Base-by-base conservation (phyloP, 495 filamentous ascomycete species). In the Cladorrhinum samala region DNA sequence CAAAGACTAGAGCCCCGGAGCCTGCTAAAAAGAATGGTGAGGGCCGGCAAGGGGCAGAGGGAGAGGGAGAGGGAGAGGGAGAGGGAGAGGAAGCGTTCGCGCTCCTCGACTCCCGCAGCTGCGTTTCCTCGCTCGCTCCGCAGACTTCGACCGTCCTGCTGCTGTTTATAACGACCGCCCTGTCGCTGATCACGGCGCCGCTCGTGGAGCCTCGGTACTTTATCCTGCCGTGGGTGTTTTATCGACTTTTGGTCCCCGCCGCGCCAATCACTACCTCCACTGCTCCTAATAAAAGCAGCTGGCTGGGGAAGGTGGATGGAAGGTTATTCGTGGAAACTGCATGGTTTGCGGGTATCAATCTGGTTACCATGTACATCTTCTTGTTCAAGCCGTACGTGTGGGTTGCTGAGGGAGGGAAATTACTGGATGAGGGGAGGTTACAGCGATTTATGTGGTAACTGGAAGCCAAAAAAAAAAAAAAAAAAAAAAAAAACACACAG, bases 381-480 rank as follows among this genome's bases (percentile, higher is more conserved):
- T 62, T 96, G 46, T 81, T 81, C 58, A 76, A 80, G 64, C 85
- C 84, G 1, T 97, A 95, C 65, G 77, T 81, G 57, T 96, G 92
- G 92, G 68, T 74, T 20, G 60, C 53, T 1, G 52, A 60, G 2
- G 63, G 68, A 11, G 72, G 73, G 11, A 56, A 58, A 37, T 13
- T 76, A 47, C 78, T 86, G 58, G 91, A 95, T 66, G 81, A 77
- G 24, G 90, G 90, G 24, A 83, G 76, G 60, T 70, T 89, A 53
- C 91, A 96, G 75, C 77, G 92, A 53, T 97, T 97, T 61, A 89
- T 97, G 87, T 97, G 91, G 91, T 68, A 41, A n/a, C n/a, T n/a
- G n/a, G n/a, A n/a, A n/a, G n/a, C n/a, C n/a, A n/a, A n/a, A n/a
- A n/a, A n/a, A n/a, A n/a, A n/a, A n/a, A n/a, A n/a, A n/a, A n/a